Base-by-base conservation (phyloP, 495 filamentous ascomycete genomes). In the Thozetella sp. region DNA sequence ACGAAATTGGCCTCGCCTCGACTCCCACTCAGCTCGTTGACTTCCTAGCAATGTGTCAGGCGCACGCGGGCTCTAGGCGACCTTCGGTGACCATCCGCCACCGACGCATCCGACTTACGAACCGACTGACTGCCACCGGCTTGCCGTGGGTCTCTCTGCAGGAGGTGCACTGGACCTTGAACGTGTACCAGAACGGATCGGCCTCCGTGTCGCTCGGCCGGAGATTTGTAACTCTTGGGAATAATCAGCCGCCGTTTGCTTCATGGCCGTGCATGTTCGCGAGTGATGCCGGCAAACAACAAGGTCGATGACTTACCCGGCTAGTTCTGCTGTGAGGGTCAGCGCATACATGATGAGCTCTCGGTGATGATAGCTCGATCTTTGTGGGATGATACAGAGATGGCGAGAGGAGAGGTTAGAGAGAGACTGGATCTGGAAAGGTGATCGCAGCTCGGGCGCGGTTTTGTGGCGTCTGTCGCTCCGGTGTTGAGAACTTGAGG, bases 1-100 rank as follows among this genome's bases (percentile, higher is more conserved):
- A 99, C 95, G 71, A 99, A 97, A 75, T 97, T 97, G 10, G 95
- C 96, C 74, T 98, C 93, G 50, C 95, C 95, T 51, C 91, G 85
- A 73, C 92, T 96, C 17, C 92, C 93, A 56, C 91, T 92, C 67
- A 96, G 87, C 55, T 97, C 94, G 66, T 93, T 88, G 54, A 73
- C 80, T 67, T 96, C 93, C 93, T 98, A 52, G 13, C 24, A 34
- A 3, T 27, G 25, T 37, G 20, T 22, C 46, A 34, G 40, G 3
- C 10, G n/a, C n/a, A n/a, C n/a, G n/a, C 2, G 45, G 37, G n/a
- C 17, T 37, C 12, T 59, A 30, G 4, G 30, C 11, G n/a, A n/a
- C n/a, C n/a, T n/a, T n/a, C n/a, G n/a, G n/a, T n/a, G n/a, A n/a
- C 20, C 22, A 15, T 6, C 11, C 15, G 50, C 22, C 60, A 37